These are phyloP conservation scores for Perkinsus chesapeaki DNA, from an alignment of 169 alveolate genomes.

Conservation along the genomic window DNA sequence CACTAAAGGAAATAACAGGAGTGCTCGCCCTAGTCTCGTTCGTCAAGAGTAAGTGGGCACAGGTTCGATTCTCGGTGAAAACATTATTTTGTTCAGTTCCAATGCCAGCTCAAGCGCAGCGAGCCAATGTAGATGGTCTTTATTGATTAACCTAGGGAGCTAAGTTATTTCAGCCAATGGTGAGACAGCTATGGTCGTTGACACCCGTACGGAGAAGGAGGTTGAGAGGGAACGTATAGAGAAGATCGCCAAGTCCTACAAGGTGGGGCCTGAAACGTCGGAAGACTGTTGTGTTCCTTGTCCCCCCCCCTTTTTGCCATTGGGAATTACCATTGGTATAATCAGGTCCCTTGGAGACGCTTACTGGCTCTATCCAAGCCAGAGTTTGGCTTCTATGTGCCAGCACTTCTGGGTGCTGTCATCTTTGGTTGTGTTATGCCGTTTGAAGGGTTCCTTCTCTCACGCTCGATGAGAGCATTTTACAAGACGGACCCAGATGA, in stretches of 20 bases:
- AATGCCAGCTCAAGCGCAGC: background rate
- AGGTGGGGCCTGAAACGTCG: background rate
- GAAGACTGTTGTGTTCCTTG: background rate
- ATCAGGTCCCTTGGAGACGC: background rate
- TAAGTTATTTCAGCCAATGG: too few relatives aligned
- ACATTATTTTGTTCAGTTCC: background rate
- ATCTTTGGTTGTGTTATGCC: background rate
- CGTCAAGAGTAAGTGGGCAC: background rate
- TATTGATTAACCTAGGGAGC: too few relatives aligned
- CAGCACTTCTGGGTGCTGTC: background rate
- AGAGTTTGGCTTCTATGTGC: background rate
- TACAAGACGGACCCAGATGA: background rate
- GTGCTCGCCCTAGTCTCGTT: background rate
- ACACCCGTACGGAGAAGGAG: conserved; percentile 1
- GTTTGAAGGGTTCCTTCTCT: background rate
- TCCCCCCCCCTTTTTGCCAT: background rate
- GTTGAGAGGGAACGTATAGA: background rate
- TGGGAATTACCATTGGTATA: background rate
- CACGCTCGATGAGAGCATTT: background rate
- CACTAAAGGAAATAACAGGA: background rate
- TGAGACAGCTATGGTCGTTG: background rate
- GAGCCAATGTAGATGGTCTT: background rate
- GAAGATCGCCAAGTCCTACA: background rate
- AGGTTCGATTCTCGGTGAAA: background rate
- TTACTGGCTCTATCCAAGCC: background rate